Base-by-base conservation (phyloP, 2,329 filamentous ascomycete genomes). In the Colletotrichum melonis region DNA sequence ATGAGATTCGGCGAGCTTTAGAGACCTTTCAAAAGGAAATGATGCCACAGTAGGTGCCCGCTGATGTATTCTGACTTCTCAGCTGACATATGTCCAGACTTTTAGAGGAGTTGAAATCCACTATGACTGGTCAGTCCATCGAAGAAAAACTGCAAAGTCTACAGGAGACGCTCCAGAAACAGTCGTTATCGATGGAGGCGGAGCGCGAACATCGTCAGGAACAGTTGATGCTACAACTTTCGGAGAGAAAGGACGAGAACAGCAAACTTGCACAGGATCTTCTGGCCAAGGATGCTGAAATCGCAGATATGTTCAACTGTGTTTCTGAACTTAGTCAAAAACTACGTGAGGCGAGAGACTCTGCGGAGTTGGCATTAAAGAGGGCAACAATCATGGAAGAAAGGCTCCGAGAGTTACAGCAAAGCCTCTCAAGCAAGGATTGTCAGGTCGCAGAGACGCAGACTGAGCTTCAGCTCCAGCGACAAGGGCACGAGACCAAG, bases 181-280 rank as follows among this genome's bases (percentile, higher is more conserved):
- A 73, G 26, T 46, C 42, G 16, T 12, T 22, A 12, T 14, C 62
- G 12, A 35, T 11, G 4, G 16, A 59, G n/a, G 11, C 56, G n/a
- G 62, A 73, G 26, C 62, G 54, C 4, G 38, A 28, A 24, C 9
- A 42, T 49, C 35, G 66, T 19, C 55, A 54, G 24, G 32, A 71
- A 22, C 30, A 64, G 35, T 30, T 59, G 14, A 55, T 70, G 19
- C 46, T 57, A 46, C 46, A 42, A 14, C 64, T 75, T 11, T 71
- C 75, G 7, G 63, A 74, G 35, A 76, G 68, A 26, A 72, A 59
- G 12, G 54, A 65, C 3, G 42, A 57, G 59, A 63, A 16, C 42
- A 14, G 64, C 24, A 49, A 52, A 63, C 35, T 75, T 68, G 30
- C 49, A 52, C 58, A 74, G 12, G 24, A 32, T 28, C 60, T 73